phyloP scores from a whole-genome alignment of 2,329 filamentous ascomycete species.

The Xylaria sp. region DNA sequence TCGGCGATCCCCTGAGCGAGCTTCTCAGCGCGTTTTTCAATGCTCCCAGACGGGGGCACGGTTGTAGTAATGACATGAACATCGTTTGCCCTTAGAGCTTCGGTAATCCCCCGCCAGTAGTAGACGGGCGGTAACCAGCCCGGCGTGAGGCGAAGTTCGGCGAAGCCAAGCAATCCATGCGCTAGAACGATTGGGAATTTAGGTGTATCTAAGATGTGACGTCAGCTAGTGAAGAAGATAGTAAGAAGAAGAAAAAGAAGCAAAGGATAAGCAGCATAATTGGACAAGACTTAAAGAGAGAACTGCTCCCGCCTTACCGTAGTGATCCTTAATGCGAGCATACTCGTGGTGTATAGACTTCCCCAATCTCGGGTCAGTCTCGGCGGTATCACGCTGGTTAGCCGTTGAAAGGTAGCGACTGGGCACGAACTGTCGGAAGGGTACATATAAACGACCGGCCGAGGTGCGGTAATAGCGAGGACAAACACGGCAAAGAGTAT shows the following conservation, averaged over 20 bases:
- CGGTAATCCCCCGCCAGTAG: slow-evolving; percentile 73
- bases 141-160: slow-evolving; percentile 63
- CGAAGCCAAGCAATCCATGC: slow-evolving; percentile 72
- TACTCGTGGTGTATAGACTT: slow-evolving; percentile 59
- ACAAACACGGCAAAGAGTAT: slow-evolving; percentile 12
- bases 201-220: slow-evolving; percentile 57
- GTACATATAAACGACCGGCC: slow-evolving; percentile 3
- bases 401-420: slow-evolving; percentile 17
- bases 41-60: slow-evolving; percentile 69
- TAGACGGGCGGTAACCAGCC: slow-evolving; percentile 64
- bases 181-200: slow-evolving; percentile 72
- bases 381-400: slow-evolving; percentile 29
- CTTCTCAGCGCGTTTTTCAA: slow-evolving; percentile 67
- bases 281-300: background rate
- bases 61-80: slow-evolving; percentile 68
- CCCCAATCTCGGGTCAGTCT: slow-evolving; percentile 54
- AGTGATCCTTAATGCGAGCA: slow-evolving; percentile 56
- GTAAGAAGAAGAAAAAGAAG: slow-evolving; percentile 11
- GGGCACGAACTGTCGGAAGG: slow-evolving; percentile 11
- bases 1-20: slow-evolving; percentile 65
- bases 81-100: slow-evolving; percentile 64
- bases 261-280: background rate
- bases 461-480: slow-evolving; percentile 1
- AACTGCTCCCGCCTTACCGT: slow-evolving; percentile 50
- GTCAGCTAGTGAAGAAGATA: slow-evolving; percentile 3